Percentiles rank a stretch among this genome's conserved stretches.
These are phyloP conservation scores for Colletotrichum sp. DNA, from an alignment of 2,329 filamentous ascomycete species.

Conservation along the genomic window DNA sequence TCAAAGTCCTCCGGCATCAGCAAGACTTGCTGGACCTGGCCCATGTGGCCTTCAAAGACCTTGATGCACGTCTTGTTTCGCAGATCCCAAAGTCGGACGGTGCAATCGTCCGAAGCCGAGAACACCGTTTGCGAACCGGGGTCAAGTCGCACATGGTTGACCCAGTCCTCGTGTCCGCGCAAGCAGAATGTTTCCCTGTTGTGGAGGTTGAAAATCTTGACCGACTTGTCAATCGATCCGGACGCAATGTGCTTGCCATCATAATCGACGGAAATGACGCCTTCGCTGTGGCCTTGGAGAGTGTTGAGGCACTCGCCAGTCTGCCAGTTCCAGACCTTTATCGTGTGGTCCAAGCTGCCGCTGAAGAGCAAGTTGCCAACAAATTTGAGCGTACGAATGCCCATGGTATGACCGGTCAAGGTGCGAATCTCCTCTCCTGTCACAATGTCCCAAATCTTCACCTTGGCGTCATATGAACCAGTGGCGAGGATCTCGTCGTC, in stretches of 20 bases:
- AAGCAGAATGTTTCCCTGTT: slow-evolving; percentile 82
- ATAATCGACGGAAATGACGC: slow-evolving; percentile 88
- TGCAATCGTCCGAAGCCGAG: slow-evolving; percentile 92
- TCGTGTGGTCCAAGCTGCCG: slow-evolving; percentile 83
- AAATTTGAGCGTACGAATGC: slow-evolving; percentile 90
- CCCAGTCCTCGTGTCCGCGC: slow-evolving; percentile 89
- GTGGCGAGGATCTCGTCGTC: slow-evolving; percentile 92
- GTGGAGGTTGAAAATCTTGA: slow-evolving; percentile 92
- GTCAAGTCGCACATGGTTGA: slow-evolving; percentile 94
- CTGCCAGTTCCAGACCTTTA: slow-evolving; percentile 97
- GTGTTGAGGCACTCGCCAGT: slow-evolving; percentile 87
- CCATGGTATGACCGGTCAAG: slow-evolving; percentile 79
- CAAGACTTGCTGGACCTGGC: slow-evolving; percentile 91
- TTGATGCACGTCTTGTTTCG: slow-evolving; percentile 79
- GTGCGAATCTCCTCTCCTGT: slow-evolving; percentile 88
- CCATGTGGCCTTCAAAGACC: slow-evolving; percentile 86
- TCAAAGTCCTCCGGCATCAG: slow-evolving; percentile 88
- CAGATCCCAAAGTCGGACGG: slow-evolving; percentile 90
- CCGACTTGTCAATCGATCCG: slow-evolving; percentile 85
- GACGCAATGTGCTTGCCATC: slow-evolving; percentile 84
- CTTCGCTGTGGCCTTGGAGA: slow-evolving; percentile 78
- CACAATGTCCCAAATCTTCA: slow-evolving; percentile 96
- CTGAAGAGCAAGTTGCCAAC: slow-evolving; percentile 91
- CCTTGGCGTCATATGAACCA: slow-evolving; percentile 92
- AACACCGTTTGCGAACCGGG: slow-evolving; percentile 82